Percentiles rank a stretch among this genome's conserved stretches.
phyloP scores from a whole-genome alignment of 2,329 filamentous ascomycete species.

The Xylaria sp. region DNA sequence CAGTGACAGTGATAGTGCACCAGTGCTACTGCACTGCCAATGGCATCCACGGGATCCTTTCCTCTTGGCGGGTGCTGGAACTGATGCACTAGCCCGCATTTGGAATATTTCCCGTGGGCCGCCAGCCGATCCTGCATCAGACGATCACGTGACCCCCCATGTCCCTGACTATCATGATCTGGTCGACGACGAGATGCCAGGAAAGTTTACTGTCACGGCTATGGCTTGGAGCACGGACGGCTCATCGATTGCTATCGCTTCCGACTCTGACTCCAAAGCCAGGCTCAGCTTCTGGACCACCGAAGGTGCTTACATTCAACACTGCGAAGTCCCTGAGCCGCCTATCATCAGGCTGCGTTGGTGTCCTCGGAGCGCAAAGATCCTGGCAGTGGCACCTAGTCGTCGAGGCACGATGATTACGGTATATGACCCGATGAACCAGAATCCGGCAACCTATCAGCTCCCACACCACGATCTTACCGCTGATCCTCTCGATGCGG shows the following conservation, averaged over 20 bases:
- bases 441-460: conserved; percentile 43
- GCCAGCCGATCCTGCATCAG: conserved; percentile 41
- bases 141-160: conserved; percentile 41
- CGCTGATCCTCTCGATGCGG: conserved; percentile 50
- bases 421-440: conserved; percentile 43
- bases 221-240: conserved; percentile 58
- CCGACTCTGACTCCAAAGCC: conserved; percentile 49
- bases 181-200: conserved; percentile 49
- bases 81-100: conserved; percentile 64
- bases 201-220: conserved; percentile 50
- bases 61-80: conserved; percentile 62
- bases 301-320: conserved; percentile 48
- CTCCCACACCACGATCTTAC: conserved; percentile 47
- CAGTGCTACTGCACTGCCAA: conserved; percentile 62
- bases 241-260: conserved; percentile 51
- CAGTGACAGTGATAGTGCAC: conserved; percentile 47
- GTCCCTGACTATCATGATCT: conserved; percentile 43
- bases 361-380: conserved; percentile 51
- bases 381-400: conserved; percentile 53
- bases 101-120: conserved; percentile 57
- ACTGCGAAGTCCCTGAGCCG: conserved; percentile 54
- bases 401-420: conserved; percentile 51
- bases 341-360: conserved; percentile 58
- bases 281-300: conserved; percentile 51
- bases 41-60: conserved; percentile 62